Evolutionary conservation across 73 alveolate species (phyloP), one percentile per base, ranked within the genome.

Genomic region (Blepharisma japonicum): DNA sequence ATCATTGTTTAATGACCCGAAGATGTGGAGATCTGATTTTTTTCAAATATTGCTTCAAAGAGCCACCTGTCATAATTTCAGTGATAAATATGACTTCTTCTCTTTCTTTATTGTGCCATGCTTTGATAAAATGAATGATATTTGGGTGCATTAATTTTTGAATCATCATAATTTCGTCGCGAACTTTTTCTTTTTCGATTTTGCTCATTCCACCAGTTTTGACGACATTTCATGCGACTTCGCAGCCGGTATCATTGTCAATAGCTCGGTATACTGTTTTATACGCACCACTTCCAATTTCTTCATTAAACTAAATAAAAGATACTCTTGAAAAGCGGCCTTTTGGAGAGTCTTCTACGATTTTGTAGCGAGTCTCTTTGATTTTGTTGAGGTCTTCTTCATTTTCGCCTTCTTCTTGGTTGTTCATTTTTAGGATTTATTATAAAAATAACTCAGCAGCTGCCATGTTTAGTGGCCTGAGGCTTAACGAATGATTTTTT

Each of bases 151-250:
- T 79, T 55, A 97, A 71, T 50, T 88, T 89, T 76, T 94, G 91
- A 55, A 95, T 83, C 39, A 94, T 81, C 67, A 89, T 91, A n/a
- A 97, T 89, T 81, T 95, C 99, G 39, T 89, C 88, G 38, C 94
- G 87, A 68, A 97, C 94, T 79, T 97, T 87, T 67, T 83, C 77
- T 78, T 94, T 94, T 42, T 97, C 97, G 50, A 86, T 86, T 68
- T 86, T 89, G 54, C 45, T 70, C 66, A 70, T 14, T 18, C 42
- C 46, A 0, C 46, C n/a, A n/a, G 42, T n/a, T 38, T 84, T 51
- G 49, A 97, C 89, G 0, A 96, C 97, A 94, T 93, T 96, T 99
- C 99, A 96, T 6, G 99, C 99, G 1, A 96, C 95, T 81, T 96
- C 99, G 39, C 98, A 77, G 6, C 99, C 99, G 25, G 97, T 90